A percentile compares a stretch with the other conserved stretches of the same genome.
phyloP scores from a whole-genome alignment of 1,284 basidiomycete species.

The Afroboletus lepidellus region DNA sequence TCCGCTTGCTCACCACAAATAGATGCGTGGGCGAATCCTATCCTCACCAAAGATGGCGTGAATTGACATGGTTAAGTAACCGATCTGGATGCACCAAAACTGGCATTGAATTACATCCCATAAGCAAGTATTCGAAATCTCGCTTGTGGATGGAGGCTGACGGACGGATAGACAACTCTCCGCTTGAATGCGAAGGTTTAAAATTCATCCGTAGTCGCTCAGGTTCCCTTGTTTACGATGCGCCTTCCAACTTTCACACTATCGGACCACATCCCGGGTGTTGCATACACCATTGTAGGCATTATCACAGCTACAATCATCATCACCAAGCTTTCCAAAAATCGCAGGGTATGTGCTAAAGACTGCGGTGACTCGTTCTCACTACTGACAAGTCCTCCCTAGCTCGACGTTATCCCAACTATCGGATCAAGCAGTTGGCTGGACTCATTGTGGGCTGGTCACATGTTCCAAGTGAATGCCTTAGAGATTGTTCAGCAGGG shows the following conservation, averaged over 20 bases:
- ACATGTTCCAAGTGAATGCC: neutral
- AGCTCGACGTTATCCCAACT: neutral
- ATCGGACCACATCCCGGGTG: neutral
- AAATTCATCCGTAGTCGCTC: no score
- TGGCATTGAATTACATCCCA: no score
- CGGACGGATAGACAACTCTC: neutral
- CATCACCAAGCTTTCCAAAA: neutral
- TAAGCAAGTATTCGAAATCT: neutral
- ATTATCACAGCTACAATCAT: neutral
- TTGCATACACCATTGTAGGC: neutral
- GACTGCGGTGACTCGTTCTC: neutral
- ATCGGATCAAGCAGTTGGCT: neutral
- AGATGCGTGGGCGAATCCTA: neutral
- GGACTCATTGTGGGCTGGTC: neutral
- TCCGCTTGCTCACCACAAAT: no score
- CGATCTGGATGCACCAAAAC: neutral
- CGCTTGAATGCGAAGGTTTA: neutral
- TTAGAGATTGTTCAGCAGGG: neutral
- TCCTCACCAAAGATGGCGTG: neutral
- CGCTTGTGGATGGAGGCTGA: no score
- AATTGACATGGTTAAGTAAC: no score
- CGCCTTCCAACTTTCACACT: neutral
- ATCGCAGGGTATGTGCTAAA: neutral
- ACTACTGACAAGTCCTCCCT: neutral
- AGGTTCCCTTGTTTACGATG: no score